Evolutionary conservation across 495 filamentous ascomycete genomes (phyloP).

Genomic region (Diplogelasinospora grovesii): DNA sequence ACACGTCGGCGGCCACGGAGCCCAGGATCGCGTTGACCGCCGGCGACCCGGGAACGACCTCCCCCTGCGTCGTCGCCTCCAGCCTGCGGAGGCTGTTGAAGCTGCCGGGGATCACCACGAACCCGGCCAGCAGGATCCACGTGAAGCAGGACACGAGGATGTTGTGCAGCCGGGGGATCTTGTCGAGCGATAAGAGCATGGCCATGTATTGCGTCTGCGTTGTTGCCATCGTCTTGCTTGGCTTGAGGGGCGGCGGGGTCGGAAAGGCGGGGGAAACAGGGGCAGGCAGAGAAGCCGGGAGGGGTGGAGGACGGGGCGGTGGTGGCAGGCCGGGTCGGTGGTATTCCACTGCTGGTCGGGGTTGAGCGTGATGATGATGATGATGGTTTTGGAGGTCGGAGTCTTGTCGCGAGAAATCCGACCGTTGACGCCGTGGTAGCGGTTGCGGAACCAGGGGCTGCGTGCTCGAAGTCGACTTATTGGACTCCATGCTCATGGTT

Average conservation of each 20-base stretch:
- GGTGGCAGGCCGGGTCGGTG: no score
- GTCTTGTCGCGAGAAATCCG: not conserved
- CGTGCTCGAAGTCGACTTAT: not conserved
- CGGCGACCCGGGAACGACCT: constrained; percentile 3
- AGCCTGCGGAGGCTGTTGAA: constrained; percentile 22
- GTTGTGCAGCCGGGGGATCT: constrained; percentile 30
- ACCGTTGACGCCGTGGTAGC: no score
- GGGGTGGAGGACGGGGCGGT: no score
- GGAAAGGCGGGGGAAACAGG: no score
- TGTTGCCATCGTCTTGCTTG: no score
- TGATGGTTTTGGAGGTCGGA: not conserved
- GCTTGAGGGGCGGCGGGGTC: no score
- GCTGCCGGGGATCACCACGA: constrained; percentile 35
- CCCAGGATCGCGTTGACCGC: constrained; percentile 12
- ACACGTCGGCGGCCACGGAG: constrained; percentile 7
- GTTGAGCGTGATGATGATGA: not conserved
- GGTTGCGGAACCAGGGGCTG: not conserved
- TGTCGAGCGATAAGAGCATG: constrained; percentile 33
- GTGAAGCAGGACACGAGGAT: constrained; percentile 25
- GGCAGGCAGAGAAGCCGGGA: no score
- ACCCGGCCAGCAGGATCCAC: constrained; percentile 35
- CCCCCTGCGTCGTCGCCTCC: not conserved
- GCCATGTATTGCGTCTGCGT: constrained; percentile 29
- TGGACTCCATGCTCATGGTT: no score
- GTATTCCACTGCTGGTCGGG: no score